A percentile compares a stretch with the other conserved stretches of the same genome.
Evolutionary conservation across 2,329 filamentous ascomycete genomes (phyloP).

Genomic region (Periconia sp.): DNA sequence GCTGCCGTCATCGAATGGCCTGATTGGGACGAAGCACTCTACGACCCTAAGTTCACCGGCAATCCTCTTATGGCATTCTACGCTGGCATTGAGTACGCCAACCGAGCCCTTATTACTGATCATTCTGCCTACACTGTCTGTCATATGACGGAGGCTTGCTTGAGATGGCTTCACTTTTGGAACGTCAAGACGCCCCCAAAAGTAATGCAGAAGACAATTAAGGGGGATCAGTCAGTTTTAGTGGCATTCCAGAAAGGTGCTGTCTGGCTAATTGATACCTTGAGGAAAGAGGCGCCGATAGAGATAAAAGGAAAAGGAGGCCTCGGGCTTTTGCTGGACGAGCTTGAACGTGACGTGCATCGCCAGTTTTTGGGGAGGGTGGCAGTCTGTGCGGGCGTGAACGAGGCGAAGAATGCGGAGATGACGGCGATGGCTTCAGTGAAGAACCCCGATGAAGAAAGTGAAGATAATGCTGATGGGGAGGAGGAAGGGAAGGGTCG

Average conservation of each 20-base stretch:
- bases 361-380: not conserved
- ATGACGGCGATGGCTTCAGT: not conserved
- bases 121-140: too few relatives aligned
- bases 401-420: not conserved
- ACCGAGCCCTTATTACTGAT: too few relatives aligned
- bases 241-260: not conserved
- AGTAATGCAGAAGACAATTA: not conserved
- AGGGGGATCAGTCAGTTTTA: not conserved
- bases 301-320: not conserved
- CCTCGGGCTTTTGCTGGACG: not conserved
- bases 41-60: not conserved
- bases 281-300: not conserved
- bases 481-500: not conserved
- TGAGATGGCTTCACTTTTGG: too few relatives aligned
- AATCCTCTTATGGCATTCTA: not conserved
- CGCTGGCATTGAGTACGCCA: not conserved
- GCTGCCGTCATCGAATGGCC: not conserved
- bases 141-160: too few relatives aligned
- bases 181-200: too few relatives aligned
- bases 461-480: not conserved
- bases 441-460: too few relatives aligned
- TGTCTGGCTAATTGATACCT: not conserved
- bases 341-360: not conserved
- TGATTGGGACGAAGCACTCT: not conserved
- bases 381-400: too few relatives aligned